phyloP scores from a whole-genome alignment of 2,329 filamentous ascomycete genomes.

The Ciborinia camelliae region DNA sequence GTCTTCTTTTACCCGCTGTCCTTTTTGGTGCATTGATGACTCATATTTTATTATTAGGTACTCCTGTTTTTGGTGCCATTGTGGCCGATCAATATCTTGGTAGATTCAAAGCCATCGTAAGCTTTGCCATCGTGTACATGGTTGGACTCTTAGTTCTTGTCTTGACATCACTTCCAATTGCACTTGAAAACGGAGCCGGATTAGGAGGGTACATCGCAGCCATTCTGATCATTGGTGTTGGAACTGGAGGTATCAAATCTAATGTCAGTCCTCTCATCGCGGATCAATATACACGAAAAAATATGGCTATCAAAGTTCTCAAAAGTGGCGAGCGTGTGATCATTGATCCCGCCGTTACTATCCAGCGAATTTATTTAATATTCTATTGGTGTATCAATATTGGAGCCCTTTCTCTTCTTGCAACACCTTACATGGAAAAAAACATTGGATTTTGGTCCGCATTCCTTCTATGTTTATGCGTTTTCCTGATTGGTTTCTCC shows the following conservation, averaged over 20 bases:
- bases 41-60: constrained; percentile 19
- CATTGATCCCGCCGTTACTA: constrained; percentile 56
- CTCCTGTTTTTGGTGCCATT: constrained; percentile 43
- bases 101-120: constrained; percentile 59
- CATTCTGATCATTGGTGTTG: constrained; percentile 46
- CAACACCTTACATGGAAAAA: constrained; percentile 43
- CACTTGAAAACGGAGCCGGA: constrained; percentile 42
- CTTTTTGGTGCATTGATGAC: background rate
- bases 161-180: constrained; percentile 49
- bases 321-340: constrained; percentile 58
- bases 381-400: constrained; percentile 71
- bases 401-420: constrained; percentile 50
- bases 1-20: background rate
- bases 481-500: constrained; percentile 51
- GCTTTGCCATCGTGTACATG: constrained; percentile 46
- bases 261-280: constrained; percentile 63
- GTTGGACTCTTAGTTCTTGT: constrained; percentile 53
- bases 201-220: constrained; percentile 52
- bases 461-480: constrained; percentile 49
- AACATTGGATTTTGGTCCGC: constrained; percentile 50
- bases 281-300: constrained; percentile 50
- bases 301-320: constrained; percentile 44
- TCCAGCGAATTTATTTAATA: constrained; percentile 43
- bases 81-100: constrained; percentile 56
- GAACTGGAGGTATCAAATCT: constrained; percentile 56